These are phyloP conservation scores for Cytospora chrysosperma DNA, from an alignment of 2,329 filamentous ascomycete species.

Conservation along the genomic window DNA sequence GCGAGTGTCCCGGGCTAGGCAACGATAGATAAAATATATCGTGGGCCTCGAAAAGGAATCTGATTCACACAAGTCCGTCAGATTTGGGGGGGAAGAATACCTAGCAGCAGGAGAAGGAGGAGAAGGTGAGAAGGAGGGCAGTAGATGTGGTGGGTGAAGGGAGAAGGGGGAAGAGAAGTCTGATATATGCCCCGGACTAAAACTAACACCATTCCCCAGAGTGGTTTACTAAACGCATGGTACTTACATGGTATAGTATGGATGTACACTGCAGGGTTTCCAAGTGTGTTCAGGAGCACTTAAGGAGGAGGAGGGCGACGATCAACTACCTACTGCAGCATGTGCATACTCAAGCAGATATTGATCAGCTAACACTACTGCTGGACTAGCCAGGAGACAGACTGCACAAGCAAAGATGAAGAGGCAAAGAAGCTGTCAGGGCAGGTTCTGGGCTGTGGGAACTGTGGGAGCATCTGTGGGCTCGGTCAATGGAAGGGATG, in stretches of 20 bases:
- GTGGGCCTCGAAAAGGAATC: neutral
- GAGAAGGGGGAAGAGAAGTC: conserved; percentile 1
- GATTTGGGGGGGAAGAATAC: neutral
- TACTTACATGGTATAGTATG: neutral
- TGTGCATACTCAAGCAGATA: neutral
- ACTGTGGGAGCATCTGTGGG: too few relatives aligned
- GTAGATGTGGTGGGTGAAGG: neutral
- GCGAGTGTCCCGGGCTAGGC: conserved; percentile 13
- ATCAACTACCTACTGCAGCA: neutral
- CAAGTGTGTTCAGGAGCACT: too few relatives aligned
- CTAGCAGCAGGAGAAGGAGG: neutral
- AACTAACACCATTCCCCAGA: conserved; percentile 13
- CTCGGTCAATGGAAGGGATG: neutral
- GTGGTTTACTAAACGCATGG: neutral
- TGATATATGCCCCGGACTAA: conserved; percentile 16
- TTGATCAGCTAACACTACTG: neutral
- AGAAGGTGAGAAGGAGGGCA: neutral
- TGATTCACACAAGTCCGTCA: neutral
- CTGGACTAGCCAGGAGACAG: neutral
- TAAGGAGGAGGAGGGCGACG: too few relatives aligned
- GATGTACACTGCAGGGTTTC: neutral
- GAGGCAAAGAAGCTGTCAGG: neutral
- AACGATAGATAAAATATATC: neutral
- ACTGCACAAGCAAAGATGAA: neutral
- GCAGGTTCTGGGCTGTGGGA: too few relatives aligned